Percentiles rank a stretch among this genome's conserved stretches.
phyloP scores from a whole-genome alignment of 2,329 filamentous ascomycete genomes.

The Trichoderma asperellum region DNA sequence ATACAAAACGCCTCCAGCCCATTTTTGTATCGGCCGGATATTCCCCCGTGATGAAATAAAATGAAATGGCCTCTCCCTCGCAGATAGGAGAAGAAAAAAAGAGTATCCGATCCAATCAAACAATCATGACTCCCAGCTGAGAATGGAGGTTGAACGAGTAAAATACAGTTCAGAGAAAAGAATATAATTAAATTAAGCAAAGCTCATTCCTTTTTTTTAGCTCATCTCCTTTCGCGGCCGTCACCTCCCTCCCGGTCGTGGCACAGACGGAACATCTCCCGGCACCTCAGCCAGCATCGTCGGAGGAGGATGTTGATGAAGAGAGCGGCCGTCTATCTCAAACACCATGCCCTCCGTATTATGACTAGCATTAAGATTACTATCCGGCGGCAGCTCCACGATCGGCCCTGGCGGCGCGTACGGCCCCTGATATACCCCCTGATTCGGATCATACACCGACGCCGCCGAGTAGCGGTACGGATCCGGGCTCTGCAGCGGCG shows the following conservation, averaged over 20 bases:
- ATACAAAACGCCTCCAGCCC: neutral
- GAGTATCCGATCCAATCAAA: neutral
- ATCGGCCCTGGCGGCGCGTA: constrained; percentile 25
- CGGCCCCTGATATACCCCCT: constrained; percentile 27
- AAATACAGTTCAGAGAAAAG: neutral
- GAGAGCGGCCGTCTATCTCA: constrained; percentile 26
- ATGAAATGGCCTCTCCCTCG: neutral
- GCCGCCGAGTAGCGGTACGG: constrained; percentile 25
- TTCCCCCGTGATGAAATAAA: neutral
- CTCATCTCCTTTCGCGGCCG: neutral
- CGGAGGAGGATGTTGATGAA: too few relatives aligned
- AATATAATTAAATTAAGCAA: neutral
- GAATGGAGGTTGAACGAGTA: neutral
- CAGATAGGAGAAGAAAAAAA: neutral
- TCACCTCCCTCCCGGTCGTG: neutral
- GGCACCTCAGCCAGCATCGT: constrained; percentile 28
- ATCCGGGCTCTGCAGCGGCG: constrained; percentile 26
- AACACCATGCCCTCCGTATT: neutral
- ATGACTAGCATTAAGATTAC: neutral
- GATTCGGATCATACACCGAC: constrained; percentile 10
- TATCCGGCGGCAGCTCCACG: constrained; percentile 30
- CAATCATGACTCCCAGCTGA: constrained; percentile 9
- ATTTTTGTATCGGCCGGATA: constrained; percentile 4
- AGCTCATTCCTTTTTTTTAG: neutral
- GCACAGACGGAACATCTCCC: constrained; percentile 19